phyloP scores from a whole-genome alignment of 352 stramenopile species.

The Paralagenidium karlingii region DNA sequence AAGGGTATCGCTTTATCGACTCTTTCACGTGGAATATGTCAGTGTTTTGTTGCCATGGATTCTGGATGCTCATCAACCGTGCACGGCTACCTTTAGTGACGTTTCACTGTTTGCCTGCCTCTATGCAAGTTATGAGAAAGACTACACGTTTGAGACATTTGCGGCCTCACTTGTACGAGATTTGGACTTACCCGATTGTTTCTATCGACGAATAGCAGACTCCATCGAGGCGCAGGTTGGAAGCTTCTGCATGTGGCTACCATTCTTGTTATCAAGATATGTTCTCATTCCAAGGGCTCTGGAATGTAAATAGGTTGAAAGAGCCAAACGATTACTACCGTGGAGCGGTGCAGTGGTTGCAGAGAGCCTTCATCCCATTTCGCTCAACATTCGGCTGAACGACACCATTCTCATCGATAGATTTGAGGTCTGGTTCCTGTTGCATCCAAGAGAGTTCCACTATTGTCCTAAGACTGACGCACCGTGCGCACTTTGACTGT shows the following conservation, averaged over 20 bases:
- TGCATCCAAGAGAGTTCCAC: background rate
- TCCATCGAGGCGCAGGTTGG: slow-evolving; percentile 56
- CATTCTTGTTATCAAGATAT: too few relatives aligned
- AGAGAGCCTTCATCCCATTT: slow-evolving; percentile 65
- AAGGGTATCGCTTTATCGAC: slow-evolving; percentile 74
- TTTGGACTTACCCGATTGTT: slow-evolving; percentile 56
- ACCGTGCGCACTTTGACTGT: too few relatives aligned
- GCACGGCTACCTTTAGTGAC: slow-evolving; percentile 1
- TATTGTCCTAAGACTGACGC: too few relatives aligned
- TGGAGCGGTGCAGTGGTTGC: slow-evolving; percentile 35
- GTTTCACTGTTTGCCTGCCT: background rate
- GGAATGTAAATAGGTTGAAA: too few relatives aligned
- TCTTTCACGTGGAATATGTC: slow-evolving; percentile 73
- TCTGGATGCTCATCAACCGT: background rate
- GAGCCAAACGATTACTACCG: slow-evolving; percentile 26
- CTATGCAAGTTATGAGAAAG: slow-evolving; percentile 33
- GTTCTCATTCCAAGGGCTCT: too few relatives aligned
- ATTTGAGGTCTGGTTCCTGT: slow-evolving; percentile 29
- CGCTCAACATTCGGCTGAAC: slow-evolving; percentile 69
- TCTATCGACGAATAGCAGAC: slow-evolving; percentile 47
- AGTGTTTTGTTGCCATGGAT: too few relatives aligned
- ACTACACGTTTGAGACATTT: slow-evolving; percentile 69
- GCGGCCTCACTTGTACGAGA: slow-evolving; percentile 52
- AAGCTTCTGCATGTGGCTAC: too few relatives aligned
- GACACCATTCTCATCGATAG: slow-evolving; percentile 72